Percentiles rank a stretch among this genome's conserved stretches.
These are phyloP conservation scores for Spathaspora girioi DNA, from an alignment of 805 yeast genomes.

Conservation along the genomic window DNA sequence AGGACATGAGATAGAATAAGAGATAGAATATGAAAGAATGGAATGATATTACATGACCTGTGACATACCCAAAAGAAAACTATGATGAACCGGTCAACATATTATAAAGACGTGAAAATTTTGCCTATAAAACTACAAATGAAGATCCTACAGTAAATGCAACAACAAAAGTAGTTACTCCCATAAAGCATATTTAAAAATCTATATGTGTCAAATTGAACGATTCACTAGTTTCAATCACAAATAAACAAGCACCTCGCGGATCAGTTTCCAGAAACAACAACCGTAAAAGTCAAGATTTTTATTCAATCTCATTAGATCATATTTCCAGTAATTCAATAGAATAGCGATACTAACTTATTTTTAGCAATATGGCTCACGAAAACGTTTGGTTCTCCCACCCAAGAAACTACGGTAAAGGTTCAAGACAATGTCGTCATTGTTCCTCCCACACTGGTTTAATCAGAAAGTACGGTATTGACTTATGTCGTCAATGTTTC, in stretches of 20 bases:
- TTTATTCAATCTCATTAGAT: not conserved
- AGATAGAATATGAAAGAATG: not conserved
- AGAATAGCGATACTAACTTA: slow-evolving; percentile 26
- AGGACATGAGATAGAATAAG: not conserved
- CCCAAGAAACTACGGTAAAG: slow-evolving; percentile 99
- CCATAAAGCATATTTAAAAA: too few species aligned
- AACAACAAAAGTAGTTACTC: not conserved
- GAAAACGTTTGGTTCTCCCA: slow-evolving; percentile 99
- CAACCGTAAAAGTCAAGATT: not conserved
- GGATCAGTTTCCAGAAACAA: not conserved
- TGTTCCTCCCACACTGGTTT: slow-evolving; percentile 98
- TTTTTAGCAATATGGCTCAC: slow-evolving; percentile 88
- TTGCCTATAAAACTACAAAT: not conserved
- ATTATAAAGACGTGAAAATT: not conserved
- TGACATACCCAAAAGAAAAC: not conserved
- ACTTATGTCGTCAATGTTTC: slow-evolving; percentile 99
- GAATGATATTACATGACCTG: not conserved
- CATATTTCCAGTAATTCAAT: not conserved
- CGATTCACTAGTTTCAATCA: not conserved
- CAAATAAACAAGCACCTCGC: too few species aligned
- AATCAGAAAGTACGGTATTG: slow-evolving; percentile 99
- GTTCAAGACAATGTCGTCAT: slow-evolving; percentile 99
- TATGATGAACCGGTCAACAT: not conserved
- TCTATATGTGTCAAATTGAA: not conserved
- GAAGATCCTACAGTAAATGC: not conserved